Evolutionary conservation across 441 rosid genomes (phyloP), one percentile per base, ranked within the genome.

Genomic region (Aquilaria agallochum): DNA sequence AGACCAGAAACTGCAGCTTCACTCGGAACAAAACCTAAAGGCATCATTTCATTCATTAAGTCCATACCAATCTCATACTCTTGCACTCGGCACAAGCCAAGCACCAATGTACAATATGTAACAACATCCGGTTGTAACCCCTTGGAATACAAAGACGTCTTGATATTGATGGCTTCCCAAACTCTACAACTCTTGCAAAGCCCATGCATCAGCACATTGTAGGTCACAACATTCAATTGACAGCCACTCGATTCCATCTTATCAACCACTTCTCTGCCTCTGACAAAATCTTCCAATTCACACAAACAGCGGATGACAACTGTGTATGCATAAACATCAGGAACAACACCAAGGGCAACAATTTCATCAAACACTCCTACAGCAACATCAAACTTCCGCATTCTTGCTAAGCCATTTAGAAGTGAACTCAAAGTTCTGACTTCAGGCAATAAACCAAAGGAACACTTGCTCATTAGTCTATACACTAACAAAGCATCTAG

Each of bases 181-280:
- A 76, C 80, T 60, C 78, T 84, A 27, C 69, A 82, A 70, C 64
- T 70, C 79, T 83, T 89, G 72, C 96, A 94, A 50, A 94, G 84
- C 49, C 96, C 94, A 63, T 83, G 84, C 69, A 94, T 83, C 70
- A 91, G 69, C 66, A 89, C 88, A 74, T 89, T 94, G 65, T 86
- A 91, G 31, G 78, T 67, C 56, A 91, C 88, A 14, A 87, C 68
- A 77, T 68, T 87, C 70, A 83, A 71, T 56, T 73, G 79, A 33
- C 74, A 76, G n/a, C 81, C 83, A 30, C 20, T 69, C 11, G 63
- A 72, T 64, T 84, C 96, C 87, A 89, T 77, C 66, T 55, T 65
- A 15, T 8, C 47, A 67, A 94, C 64, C 75, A 89, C 73, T 55
- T 83, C 83, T 58, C 65, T 76, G 5, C 94, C 96, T 77, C 83